Evolutionary conservation across 108 stramenopile species (phyloP).

Genomic region (Cyclotella baltica): DNA sequence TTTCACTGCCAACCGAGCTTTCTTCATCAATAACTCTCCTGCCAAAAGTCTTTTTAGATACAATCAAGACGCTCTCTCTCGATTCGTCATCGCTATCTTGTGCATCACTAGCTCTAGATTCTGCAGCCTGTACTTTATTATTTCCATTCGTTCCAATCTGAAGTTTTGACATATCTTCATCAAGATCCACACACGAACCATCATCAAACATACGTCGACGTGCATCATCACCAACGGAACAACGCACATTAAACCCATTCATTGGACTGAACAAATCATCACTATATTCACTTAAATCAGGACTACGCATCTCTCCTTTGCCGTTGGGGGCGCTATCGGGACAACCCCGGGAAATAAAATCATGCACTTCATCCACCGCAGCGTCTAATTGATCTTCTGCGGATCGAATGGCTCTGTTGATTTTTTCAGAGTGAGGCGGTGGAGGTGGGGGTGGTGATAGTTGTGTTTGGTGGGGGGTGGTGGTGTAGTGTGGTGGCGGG

Average conservation of each 20-base stretch:
- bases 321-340: neutral
- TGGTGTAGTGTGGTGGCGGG: no score
- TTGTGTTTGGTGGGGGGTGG: neutral
- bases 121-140: neutral
- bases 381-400: slow-evolving; percentile 5
- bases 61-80: slow-evolving; percentile 5
- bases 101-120: neutral
- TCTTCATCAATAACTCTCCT: slow-evolving; percentile 31
- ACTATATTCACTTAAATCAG: slow-evolving; percentile 9
- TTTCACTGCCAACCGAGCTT: slow-evolving; percentile 7
- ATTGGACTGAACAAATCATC: neutral
- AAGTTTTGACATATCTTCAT: slow-evolving; percentile 2
- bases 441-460: slow-evolving; percentile 2
- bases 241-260: neutral
- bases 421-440: slow-evolving; percentile 33
- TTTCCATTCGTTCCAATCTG: neutral
- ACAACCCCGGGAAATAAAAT: slow-evolving; percentile 1
- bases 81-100: neutral
- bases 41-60: neutral
- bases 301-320: neutral
- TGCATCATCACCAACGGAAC: neutral
- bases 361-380: slow-evolving; percentile 1
- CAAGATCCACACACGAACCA: neutral
- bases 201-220: neutral
- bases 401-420: slow-evolving; percentile 11